These are phyloP conservation scores for Entomortierella chlamydospora DNA, from an alignment of 192 early-diverging fungal species.

Conservation along the genomic window DNA sequence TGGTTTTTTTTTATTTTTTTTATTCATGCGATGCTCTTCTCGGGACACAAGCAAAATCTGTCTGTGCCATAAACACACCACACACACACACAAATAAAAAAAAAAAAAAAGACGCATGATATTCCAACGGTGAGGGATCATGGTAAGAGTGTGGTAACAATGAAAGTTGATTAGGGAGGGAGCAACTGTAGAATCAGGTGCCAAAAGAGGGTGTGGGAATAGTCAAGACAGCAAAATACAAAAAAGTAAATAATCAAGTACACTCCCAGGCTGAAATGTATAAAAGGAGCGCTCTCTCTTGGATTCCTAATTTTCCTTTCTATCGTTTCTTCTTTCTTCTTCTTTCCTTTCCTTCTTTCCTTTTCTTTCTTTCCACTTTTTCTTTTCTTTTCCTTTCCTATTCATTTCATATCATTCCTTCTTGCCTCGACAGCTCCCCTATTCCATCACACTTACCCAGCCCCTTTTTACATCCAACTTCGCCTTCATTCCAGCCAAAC, in stretches of 20 bases:
- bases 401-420: background rate
- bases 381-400: background rate
- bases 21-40: too few relatives aligned
- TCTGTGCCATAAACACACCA: background rate
- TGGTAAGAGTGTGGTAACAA: too few relatives aligned
- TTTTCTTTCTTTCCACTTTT: background rate
- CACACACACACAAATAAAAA: too few relatives aligned
- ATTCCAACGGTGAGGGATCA: too few relatives aligned
- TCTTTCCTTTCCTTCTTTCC: background rate
- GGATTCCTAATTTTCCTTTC: background rate
- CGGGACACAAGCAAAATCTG: too few relatives aligned
- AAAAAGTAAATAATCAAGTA: too few relatives aligned
- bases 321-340: slow-evolving; percentile 3
- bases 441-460: background rate
- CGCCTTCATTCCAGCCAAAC: background rate
- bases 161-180: too few relatives aligned
- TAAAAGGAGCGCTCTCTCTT: slow-evolving; percentile 5
- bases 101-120: too few relatives aligned
- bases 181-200: too few relatives aligned
- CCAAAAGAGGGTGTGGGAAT: background rate
- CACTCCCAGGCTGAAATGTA: background rate
- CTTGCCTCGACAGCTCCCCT: background rate
- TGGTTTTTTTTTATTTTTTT: too few relatives aligned
- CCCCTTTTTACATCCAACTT: background rate
- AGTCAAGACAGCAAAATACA: background rate